phyloP scores from a whole-genome alignment of 805 yeast genomes.

The Zygosaccharomyces lentus region DNA sequence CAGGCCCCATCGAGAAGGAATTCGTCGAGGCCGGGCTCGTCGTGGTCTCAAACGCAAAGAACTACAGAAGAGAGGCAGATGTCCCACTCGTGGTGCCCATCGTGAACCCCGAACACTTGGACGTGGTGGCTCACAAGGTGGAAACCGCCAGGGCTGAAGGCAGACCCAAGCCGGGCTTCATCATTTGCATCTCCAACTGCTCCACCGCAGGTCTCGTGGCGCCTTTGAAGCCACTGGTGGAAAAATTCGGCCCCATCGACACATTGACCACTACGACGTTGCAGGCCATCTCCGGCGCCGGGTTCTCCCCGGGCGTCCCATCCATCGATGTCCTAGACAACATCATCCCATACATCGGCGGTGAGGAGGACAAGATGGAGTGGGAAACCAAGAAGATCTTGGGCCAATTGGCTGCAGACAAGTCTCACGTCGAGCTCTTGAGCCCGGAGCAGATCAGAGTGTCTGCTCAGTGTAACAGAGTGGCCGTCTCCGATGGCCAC shows the following conservation, averaged over 20 bases:
- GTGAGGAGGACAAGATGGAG: conserved; percentile 97
- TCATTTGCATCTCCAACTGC: conserved; percentile 95
- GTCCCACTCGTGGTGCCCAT: conserved; percentile 96
- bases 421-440: conserved; percentile 53
- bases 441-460: conserved; percentile 72
- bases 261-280: conserved; percentile 83
- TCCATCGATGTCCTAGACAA: conserved; percentile 94
- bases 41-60: conserved; percentile 92
- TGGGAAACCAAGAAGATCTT: conserved; percentile 97
- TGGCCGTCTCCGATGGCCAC: conserved; percentile 96
- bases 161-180: conserved; percentile 66
- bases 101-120: conserved; percentile 86
- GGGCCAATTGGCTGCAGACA: conserved; percentile 53
- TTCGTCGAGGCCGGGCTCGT: conserved; percentile 78
- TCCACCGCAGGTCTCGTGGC: conserved; percentile 98
- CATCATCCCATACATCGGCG: conserved; percentile 88
- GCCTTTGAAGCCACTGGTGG: conserved; percentile 90
- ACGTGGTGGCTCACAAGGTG: conserved; percentile 58
- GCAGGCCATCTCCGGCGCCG: conserved; percentile 98
- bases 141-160: conserved; percentile 52
- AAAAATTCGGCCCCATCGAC: conserved; percentile 85
- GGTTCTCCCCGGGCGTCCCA: conserved; percentile 95
- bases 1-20: conserved; percentile 86
- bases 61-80: conserved; percentile 79
- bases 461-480: conserved; percentile 95